These are phyloP conservation scores for Diaporthe sp. DNA, from an alignment of 2,329 filamentous ascomycete species.

Conservation along the genomic window DNA sequence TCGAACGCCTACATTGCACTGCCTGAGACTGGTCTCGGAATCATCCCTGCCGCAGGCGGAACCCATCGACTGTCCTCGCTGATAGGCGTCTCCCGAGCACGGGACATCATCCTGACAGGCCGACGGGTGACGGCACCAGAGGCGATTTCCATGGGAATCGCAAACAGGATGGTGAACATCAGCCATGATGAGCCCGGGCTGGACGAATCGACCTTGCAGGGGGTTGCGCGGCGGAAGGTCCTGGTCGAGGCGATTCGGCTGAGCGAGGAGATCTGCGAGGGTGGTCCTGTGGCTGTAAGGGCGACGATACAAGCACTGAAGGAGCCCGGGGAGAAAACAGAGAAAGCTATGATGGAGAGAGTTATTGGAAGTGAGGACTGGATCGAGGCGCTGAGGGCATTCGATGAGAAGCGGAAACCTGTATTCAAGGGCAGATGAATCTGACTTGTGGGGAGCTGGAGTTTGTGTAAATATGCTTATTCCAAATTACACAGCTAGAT, in stretches of 20 bases:
- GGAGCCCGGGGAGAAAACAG: slow-evolving; percentile 78
- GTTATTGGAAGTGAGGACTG: slow-evolving; percentile 89
- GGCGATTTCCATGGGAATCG: slow-evolving; percentile 91
- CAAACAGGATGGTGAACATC: slow-evolving; percentile 89
- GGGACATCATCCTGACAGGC: slow-evolving; percentile 91
- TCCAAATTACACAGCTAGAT: too few relatives aligned
- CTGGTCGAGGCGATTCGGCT: slow-evolving; percentile 83
- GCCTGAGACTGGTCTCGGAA: slow-evolving; percentile 92
- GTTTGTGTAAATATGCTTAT: not conserved
- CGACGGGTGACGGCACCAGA: slow-evolving; percentile 84
- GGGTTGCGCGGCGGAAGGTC: slow-evolving; percentile 74
- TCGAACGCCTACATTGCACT: slow-evolving; percentile 84
- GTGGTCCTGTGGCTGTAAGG: slow-evolving; percentile 83
- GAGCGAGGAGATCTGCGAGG: slow-evolving; percentile 86
- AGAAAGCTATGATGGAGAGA: slow-evolving; percentile 87
- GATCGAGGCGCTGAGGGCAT: slow-evolving; percentile 88
- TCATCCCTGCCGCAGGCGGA: slow-evolving; percentile 94
- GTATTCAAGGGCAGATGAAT: slow-evolving; percentile 64
- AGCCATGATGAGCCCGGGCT: slow-evolving; percentile 60
- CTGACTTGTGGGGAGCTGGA: too few relatives aligned
- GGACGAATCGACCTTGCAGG: slow-evolving; percentile 55
- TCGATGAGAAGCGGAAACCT: slow-evolving; percentile 75
- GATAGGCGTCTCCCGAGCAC: slow-evolving; percentile 84
- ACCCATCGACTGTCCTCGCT: slow-evolving; percentile 88
- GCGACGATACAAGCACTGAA: slow-evolving; percentile 85